phyloP scores from a whole-genome alignment of 768 basidiomycete genomes.

The Kwoniella pini region DNA sequence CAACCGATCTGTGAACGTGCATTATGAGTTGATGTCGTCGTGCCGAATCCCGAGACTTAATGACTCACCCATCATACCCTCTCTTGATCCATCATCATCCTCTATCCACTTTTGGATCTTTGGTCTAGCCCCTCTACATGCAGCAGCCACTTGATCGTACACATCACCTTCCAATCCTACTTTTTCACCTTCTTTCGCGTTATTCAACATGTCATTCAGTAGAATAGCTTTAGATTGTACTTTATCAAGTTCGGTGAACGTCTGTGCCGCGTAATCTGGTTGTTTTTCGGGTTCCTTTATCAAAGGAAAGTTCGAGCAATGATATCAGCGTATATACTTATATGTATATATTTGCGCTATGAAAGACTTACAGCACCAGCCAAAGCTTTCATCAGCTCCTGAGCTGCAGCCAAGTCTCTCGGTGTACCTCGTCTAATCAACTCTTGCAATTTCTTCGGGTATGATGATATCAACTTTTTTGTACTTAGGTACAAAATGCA shows the following conservation, averaged over 20 bases:
- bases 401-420: conserved; percentile 88
- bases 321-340: neutral
- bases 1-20: conserved; percentile 68
- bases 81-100: conserved; percentile 60
- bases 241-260: conserved; percentile 85
- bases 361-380: conserved; percentile 69
- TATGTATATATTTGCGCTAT: neutral
- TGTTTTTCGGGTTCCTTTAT: conserved; percentile 79
- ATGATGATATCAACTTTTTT: neutral
- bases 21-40: neutral
- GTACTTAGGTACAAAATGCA: neutral
- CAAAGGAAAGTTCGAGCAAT: neutral
- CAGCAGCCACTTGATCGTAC: conserved; percentile 91
- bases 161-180: conserved; percentile 81
- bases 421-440: conserved; percentile 94
- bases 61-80: conserved; percentile 77
- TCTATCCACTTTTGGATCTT: conserved; percentile 98
- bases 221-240: conserved; percentile 92
- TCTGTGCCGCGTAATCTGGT: conserved; percentile 89
- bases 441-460: conserved; percentile 81
- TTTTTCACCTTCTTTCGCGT: conserved; percentile 76
- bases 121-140: conserved; percentile 78
- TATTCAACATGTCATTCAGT: conserved; percentile 96
- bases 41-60: neutral
- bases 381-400: conserved; percentile 94